Evolutionary conservation across 805 yeast genomes (phyloP), one percentile per base, ranked within the genome.

Genomic region (Candida xiaguanensis): DNA sequence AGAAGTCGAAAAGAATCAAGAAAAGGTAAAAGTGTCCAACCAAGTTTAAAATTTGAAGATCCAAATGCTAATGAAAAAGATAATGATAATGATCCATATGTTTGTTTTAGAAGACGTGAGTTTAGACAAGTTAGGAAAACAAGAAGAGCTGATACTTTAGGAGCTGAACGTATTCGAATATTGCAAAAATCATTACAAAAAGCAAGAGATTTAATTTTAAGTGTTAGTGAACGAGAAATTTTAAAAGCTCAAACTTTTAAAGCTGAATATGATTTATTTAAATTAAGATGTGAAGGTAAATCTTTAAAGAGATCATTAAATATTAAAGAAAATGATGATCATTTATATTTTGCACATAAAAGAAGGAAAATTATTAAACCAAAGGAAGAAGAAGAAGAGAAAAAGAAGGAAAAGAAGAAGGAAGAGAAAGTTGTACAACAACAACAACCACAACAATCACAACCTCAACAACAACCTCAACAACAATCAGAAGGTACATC

Each of bases 71-170:
- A 77, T 40, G 93, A 87, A 43, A 89, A 89, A 54, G 97, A 90
- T 53, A 67, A 68, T 41, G 97, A 90, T 53, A 77, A 76, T 43
- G 97, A 93, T 59, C 98, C 99, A 1, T 93, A 93, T 60, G 83
- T 88, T 29, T 88, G 97, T 66, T 93, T 93, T 70, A 78, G 99
- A 53, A 80, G 96, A 49, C 83, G 99, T 60, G 98, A 90, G 55
- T 83, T 88, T 48, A 79, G 99, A 48, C 97, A 86, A 56, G 93
- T 95, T 22, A 83, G 99, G 60, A 93, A 93, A 60, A 93, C 99
- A 0, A 79, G 99, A 60, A 78, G 98, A 47, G 86, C 96, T 0
- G 99, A 93, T 65, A 77, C 85, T 24, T 85, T 88, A 51, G 88
- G 93, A 49, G 82, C 89, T 11, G 97, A 90, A 59, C 78, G 90